phyloP scores from a whole-genome alignment of 75 land plant genomes.

The Cryptomeria japonica region DNA sequence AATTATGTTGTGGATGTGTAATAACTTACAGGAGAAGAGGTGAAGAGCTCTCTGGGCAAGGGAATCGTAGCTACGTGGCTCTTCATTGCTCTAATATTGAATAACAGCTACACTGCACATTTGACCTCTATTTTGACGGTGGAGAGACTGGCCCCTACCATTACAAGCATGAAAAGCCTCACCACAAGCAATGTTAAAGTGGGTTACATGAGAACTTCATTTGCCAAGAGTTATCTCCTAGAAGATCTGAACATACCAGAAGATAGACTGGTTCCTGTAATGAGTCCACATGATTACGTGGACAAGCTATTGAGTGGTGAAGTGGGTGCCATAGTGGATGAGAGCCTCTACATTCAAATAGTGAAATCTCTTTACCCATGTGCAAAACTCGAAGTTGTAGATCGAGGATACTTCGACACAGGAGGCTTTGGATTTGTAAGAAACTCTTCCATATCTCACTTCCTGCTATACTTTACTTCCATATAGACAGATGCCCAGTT shows the following conservation, averaged over 20 bases:
- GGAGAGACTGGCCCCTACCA: not conserved
- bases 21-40: not conserved
- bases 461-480: not conserved
- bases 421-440: not conserved
- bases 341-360: not conserved
- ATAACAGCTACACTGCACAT: not conserved
- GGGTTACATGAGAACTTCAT: not conserved
- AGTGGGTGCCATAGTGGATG: slow-evolving; percentile 2
- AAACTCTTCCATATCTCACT: not conserved
- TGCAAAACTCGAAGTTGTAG: not conserved
- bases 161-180: not conserved
- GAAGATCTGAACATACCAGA: not conserved
- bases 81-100: not conserved
- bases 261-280: not conserved
- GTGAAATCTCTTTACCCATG: not conserved
- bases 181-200: not conserved
- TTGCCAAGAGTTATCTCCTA: not conserved
- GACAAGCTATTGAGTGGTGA: not conserved
- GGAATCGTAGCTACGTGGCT: not conserved
- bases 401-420: not conserved
- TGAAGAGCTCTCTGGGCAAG: not conserved
- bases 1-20: not conserved
- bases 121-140: not conserved
- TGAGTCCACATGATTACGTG: not conserved
- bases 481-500: too few relatives aligned